phyloP scores from a whole-genome alignment of 2,329 filamentous ascomycete species.

The Alternaria dauci region DNA sequence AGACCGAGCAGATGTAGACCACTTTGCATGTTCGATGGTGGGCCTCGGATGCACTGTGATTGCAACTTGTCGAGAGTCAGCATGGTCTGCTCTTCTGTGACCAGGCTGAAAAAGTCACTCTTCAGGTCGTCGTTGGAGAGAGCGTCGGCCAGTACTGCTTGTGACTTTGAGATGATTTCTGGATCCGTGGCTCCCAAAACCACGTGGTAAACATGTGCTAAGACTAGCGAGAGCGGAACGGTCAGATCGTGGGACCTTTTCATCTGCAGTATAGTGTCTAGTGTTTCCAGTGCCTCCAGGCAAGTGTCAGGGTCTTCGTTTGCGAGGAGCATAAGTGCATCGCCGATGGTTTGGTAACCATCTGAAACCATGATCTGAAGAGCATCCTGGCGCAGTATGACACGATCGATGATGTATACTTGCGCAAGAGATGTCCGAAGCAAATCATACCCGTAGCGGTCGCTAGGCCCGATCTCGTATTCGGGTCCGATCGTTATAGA shows the following conservation, averaged over 20 bases:
- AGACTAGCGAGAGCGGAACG: conserved; percentile 29
- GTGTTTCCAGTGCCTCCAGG: conserved; percentile 29
- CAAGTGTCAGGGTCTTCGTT: conserved; percentile 40
- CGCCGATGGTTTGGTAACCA: conserved; percentile 33
- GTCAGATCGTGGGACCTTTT: conserved; percentile 14
- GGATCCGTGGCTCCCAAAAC: conserved; percentile 27
- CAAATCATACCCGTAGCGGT: conserved; percentile 22
- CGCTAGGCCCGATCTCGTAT: conserved; percentile 22
- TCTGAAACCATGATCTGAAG: conserved; percentile 22
- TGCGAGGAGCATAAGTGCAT: conserved; percentile 35
- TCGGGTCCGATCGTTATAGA: conserved; percentile 32
- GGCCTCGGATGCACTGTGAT: conserved; percentile 34
- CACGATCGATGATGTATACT: conserved; percentile 37
- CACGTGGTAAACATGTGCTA: conserved; percentile 33
- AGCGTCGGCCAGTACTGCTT: conserved; percentile 35
- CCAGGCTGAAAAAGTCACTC: conserved; percentile 27
- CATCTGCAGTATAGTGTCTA: conserved; percentile 30
- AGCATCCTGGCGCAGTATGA: conserved; percentile 29
- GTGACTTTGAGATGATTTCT: conserved; percentile 44
- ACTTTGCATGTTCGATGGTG: conserved; percentile 44
- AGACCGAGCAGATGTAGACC: conserved; percentile 42
- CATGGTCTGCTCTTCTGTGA: conserved; percentile 22
- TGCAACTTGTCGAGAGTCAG: conserved; percentile 36
- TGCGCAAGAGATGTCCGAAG: conserved; percentile 32
- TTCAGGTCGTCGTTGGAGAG: conserved; percentile 19